phyloP scores from a whole-genome alignment of 2,329 filamentous ascomycete genomes.

The Fusarium nematophilum region DNA sequence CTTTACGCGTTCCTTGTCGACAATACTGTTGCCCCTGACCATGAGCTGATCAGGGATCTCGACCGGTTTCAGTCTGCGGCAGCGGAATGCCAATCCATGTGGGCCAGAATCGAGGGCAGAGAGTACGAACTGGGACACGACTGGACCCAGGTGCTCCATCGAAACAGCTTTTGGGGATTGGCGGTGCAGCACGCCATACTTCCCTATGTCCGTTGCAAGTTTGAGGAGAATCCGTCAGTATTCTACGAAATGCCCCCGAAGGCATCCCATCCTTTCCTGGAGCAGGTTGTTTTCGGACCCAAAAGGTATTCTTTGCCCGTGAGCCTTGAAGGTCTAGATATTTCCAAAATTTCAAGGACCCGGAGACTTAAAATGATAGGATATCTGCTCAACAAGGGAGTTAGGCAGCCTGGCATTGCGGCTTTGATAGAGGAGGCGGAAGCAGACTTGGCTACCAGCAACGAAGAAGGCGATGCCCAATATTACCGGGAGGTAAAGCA shows the following conservation, averaged over 20 bases:
- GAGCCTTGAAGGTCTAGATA: background rate
- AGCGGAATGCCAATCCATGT: too few relatives aligned
- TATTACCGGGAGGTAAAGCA: background rate
- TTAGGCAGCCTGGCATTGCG: background rate
- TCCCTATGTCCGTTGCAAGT: background rate
- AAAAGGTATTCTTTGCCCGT: background rate
- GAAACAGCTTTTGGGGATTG: background rate
- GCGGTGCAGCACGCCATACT: background rate
- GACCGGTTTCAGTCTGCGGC: too few relatives aligned
- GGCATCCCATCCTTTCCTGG: background rate
- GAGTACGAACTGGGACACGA: too few relatives aligned
- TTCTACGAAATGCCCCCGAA: background rate
- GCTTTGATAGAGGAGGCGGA: background rate
- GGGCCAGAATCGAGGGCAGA: too few relatives aligned
- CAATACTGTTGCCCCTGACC: too few relatives aligned
- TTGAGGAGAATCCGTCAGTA: background rate
- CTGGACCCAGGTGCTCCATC: too few relatives aligned
- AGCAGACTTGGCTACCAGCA: background rate
- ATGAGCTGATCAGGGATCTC: too few relatives aligned
- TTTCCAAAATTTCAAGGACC: background rate
- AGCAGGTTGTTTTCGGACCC: background rate
- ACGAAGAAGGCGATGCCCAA: background rate
- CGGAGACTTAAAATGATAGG: background rate
- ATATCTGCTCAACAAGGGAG: background rate
- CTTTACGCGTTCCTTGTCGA: too few relatives aligned